Evolutionary conservation across 2,329 filamentous ascomycete species (phyloP).

Genomic region (Alternaria triticimaculans): DNA sequence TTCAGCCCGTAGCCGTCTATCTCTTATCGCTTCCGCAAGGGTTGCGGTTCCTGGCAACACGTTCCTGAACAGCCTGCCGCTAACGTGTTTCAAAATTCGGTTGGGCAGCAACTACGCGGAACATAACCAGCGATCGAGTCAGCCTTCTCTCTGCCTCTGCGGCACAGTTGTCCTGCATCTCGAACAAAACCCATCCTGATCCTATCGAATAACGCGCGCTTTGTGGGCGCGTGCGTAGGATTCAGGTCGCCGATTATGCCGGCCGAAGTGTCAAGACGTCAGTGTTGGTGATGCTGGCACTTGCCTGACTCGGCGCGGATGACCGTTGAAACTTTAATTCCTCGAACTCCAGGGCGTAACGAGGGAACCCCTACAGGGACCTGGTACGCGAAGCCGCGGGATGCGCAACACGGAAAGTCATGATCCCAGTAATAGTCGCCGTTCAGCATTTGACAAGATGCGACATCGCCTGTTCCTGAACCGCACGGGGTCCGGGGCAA

Average conservation of each 20-base stretch:
- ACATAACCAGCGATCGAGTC: conserved; percentile 15
- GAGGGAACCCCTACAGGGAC: conserved; percentile 10
- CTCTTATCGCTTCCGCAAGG: conserved; percentile 16
- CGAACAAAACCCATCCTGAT: conserved; percentile 9
- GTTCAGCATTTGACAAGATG: conserved; percentile 8
- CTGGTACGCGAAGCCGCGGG: conserved; percentile 6
- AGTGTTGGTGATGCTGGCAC: not conserved
- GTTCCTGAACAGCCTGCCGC: conserved; percentile 22
- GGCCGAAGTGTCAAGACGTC: conserved; percentile 7
- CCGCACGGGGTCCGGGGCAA: conserved; percentile 6
- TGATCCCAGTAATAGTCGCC: conserved; percentile 15
- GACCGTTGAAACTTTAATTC: conserved; percentile 29
- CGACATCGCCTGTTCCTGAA: conserved; percentile 11
- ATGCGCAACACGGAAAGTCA: conserved; percentile 11
- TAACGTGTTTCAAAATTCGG: conserved; percentile 18
- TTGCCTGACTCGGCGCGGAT: conserved; percentile 23
- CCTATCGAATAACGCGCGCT: conserved; percentile 30
- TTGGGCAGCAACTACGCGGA: conserved; percentile 17
- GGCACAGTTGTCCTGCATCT: conserved; percentile 16
- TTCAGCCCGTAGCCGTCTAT: conserved; percentile 9
- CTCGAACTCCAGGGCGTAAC: conserved; percentile 5
- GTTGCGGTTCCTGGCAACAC: conserved; percentile 12
- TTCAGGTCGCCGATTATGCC: conserved; percentile 10
- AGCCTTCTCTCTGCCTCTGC: conserved; percentile 15
- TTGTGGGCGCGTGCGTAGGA: conserved; percentile 28